Conservation (phyloP, 2,329 filamentous ascomycete species). For the Diaporthe eres region DNA sequence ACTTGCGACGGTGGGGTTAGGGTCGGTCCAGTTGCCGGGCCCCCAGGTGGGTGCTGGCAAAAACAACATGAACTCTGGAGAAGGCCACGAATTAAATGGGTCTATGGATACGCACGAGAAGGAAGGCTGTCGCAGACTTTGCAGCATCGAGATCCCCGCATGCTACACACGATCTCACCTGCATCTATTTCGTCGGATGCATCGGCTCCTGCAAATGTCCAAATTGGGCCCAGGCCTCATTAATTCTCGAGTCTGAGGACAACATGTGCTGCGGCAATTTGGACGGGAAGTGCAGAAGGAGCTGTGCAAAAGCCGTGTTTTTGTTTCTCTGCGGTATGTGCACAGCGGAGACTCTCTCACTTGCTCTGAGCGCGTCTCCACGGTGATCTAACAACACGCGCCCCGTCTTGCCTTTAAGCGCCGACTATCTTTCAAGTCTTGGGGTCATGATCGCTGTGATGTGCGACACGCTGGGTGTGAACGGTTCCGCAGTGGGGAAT, state of each 20-base stretch:
- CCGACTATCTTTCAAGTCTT: neutral
- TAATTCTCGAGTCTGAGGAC: neutral
- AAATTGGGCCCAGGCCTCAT: neutral
- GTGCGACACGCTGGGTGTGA: constrained; percentile 2
- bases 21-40: constrained; percentile 5
- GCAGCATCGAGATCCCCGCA: constrained; percentile 16
- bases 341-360: neutral
- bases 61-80: constrained; percentile 27
- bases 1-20: constrained; percentile 11
- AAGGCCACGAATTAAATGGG: constrained; percentile 31
- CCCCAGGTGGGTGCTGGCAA: constrained; percentile 10
- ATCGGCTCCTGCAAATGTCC: neutral
- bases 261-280: neutral
- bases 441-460: constrained; percentile 19
- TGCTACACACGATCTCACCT: constrained; percentile 17
- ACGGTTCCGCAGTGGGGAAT: constrained; percentile 23
- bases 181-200: constrained; percentile 1
- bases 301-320: neutral
- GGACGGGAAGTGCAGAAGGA: neutral
- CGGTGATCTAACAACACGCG: constrained; percentile 9
- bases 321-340: neutral
- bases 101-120: constrained; percentile 20
- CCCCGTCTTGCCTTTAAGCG: constrained; percentile 9
- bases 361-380: constrained; percentile 16
- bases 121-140: constrained; percentile 17